Base-by-base conservation (phyloP, 23 red algal species). In the Pyropia haitanensis region DNA sequence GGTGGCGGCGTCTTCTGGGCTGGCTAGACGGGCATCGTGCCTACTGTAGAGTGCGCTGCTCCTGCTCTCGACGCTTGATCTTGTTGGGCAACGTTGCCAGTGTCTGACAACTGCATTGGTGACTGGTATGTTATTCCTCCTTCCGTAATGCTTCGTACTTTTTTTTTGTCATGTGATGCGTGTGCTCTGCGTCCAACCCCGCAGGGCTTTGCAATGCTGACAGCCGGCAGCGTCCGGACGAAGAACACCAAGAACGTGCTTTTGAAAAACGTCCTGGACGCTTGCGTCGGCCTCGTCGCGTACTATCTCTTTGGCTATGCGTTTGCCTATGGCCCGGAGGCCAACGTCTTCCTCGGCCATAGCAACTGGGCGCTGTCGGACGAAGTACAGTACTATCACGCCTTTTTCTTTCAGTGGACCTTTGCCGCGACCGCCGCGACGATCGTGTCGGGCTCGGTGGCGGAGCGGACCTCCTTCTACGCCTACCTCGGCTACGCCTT, bases 141-240 rank as follows among this genome's bases (percentile, higher is more conserved):
- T n/a, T n/a, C n/a, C n/a, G n/a, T n/a, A n/a, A n/a, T n/a, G n/a
- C n/a, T n/a, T n/a, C n/a, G n/a, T n/a, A n/a, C n/a, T n/a, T n/a
- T n/a, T n/a, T n/a, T n/a, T n/a, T n/a, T n/a, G n/a, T n/a, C n/a
- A n/a, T n/a, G n/a, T n/a, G n/a, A n/a, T n/a, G n/a, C n/a, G n/a
- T n/a, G n/a, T n/a, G n/a, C n/a, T n/a, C n/a, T n/a, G n/a, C n/a
- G n/a, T n/a, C n/a, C n/a, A n/a, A n/a, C n/a, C n/a, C n/a, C n/a
- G n/a, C n/a, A n/a, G n/a, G 93, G 93, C 54, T 96, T 96, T 54
- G 93, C 93, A 4, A 96, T 90, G 93, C 64, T 96, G 17, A 96
- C 85, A 9, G 80, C 80, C 25, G 93, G 93, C 22, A 75, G 75
- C 19, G 85, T 96, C 18, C 71, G 93, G 25, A 82, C 75, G 0